These are phyloP conservation scores for Babesia bigemina DNA, from an alignment of 169 alveolate genomes.

Conservation along the genomic window DNA sequence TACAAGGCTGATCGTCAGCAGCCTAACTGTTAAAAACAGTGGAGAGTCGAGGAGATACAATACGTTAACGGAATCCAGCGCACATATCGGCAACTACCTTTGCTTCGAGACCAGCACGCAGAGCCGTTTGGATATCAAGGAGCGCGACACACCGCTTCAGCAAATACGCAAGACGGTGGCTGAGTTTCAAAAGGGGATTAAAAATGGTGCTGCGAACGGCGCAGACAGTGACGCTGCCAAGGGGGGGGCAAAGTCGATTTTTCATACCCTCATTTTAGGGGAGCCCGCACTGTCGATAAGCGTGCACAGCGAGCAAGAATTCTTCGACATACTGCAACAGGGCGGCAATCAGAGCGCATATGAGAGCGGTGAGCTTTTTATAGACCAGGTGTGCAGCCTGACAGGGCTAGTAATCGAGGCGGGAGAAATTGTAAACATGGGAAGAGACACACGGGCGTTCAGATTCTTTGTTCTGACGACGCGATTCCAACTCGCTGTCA, in stretches of 20 bases:
- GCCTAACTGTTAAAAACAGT: slow-evolving; percentile 18
- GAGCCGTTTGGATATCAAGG: slow-evolving; percentile 35
- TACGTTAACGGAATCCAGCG: neutral
- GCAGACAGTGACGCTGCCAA: neutral
- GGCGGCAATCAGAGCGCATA: neutral
- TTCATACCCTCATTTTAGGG: slow-evolving; percentile 26
- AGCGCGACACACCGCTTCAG: slow-evolving; percentile 24
- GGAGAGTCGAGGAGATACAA: neutral
- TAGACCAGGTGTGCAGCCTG: slow-evolving; percentile 55
- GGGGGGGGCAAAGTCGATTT: slow-evolving; percentile 12
- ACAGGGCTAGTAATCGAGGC: slow-evolving; percentile 49
- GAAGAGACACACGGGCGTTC: slow-evolving; percentile 4
- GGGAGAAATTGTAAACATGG: slow-evolving; percentile 27
- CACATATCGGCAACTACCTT: slow-evolving; percentile 23
- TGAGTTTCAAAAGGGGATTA: neutral
- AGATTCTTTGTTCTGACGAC: slow-evolving; percentile 55
- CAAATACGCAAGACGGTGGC: slow-evolving; percentile 16
- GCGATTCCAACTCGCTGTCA: slow-evolving; percentile 16
- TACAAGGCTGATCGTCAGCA: slow-evolving; percentile 34
- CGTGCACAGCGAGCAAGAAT: slow-evolving; percentile 9
- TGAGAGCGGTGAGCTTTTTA: slow-evolving; percentile 1
- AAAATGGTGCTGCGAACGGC: neutral
- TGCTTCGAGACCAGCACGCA: slow-evolving; percentile 29
- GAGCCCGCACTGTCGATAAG: slow-evolving; percentile 31
- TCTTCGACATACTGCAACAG: slow-evolving; percentile 6